These are phyloP conservation scores for Wallacemonas collosoma DNA, from an alignment of 208 protist genomes.

Conservation along the genomic window DNA sequence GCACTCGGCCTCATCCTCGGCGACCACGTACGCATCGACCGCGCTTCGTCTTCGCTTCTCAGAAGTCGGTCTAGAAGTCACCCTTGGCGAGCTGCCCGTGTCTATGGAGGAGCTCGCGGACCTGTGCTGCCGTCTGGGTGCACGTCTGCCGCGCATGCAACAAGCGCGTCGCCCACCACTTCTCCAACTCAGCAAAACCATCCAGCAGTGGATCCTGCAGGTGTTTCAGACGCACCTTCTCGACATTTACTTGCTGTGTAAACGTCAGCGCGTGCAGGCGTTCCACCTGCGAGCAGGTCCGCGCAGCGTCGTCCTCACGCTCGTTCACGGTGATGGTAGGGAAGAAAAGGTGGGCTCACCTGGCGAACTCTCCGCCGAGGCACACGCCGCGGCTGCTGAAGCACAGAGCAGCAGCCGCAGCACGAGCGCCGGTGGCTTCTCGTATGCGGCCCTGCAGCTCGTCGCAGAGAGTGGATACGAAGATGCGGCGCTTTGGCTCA, in stretches of 20 bases:
- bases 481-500: conserved; percentile 20
- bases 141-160: conserved; percentile 36
- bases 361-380: conserved; percentile 9
- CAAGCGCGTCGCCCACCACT: conserved; percentile 26
- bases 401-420: neutral
- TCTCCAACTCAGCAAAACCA: conserved; percentile 19
- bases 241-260: conserved; percentile 18
- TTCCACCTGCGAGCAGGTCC: conserved; percentile 27
- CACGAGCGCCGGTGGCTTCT: neutral
- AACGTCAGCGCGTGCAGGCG: conserved; percentile 20
- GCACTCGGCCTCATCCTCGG: no score
- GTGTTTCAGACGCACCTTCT: conserved; percentile 27
- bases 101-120: conserved; percentile 64
- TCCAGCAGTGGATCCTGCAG: conserved; percentile 16
- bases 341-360: conserved; percentile 20
- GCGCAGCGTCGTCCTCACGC: conserved; percentile 25
- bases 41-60: conserved; percentile 23
- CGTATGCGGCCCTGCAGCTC: conserved; percentile 20
- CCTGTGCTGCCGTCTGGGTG: conserved; percentile 58
- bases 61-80: conserved; percentile 29
- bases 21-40: conserved; percentile 8
- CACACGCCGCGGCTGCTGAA: conserved; percentile 1
- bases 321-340: conserved; percentile 34
- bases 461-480: conserved; percentile 32
- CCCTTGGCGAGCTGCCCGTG: conserved; percentile 2